Evolutionary conservation across 2,329 filamentous ascomycete species (phyloP).

Genomic region (Venturiaceae sp.): DNA sequence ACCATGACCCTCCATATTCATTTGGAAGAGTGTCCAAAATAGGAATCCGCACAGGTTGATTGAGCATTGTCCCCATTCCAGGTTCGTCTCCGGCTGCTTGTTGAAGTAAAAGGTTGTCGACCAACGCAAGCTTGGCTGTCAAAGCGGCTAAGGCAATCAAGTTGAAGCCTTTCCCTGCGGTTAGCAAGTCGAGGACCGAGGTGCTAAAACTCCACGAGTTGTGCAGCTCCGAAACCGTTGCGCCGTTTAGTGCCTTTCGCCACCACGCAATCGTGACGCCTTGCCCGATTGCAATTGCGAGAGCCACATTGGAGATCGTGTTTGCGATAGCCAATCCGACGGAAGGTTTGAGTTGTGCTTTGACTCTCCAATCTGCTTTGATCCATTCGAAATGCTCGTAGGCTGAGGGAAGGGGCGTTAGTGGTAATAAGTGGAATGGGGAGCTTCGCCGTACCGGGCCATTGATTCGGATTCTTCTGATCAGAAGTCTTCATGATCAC

Average conservation of each 20-base stretch:
- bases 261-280: constrained; percentile 18
- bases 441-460: constrained; percentile 7
- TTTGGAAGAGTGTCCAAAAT: not conserved
- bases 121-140: constrained; percentile 15
- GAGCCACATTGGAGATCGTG: constrained; percentile 13
- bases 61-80: not conserved
- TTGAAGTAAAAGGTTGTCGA: constrained; percentile 15
- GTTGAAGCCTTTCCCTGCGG: constrained; percentile 16
- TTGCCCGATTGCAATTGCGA: constrained; percentile 16
- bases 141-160: constrained; percentile 16
- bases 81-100: constrained; percentile 11
- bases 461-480: constrained; percentile 9
- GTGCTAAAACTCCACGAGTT: constrained; percentile 14
- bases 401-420: not conserved
- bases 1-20: not conserved
- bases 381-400: not conserved
- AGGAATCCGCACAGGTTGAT: not conserved
- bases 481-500: constrained; percentile 11
- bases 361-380: constrained; percentile 3
- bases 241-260: constrained; percentile 14
- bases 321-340: constrained; percentile 14
- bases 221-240: constrained; percentile 15
- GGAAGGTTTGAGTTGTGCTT: constrained; percentile 12
- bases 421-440: not conserved
- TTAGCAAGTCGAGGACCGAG: constrained; percentile 12